These are phyloP conservation scores for Kluyveromyces marxianus DNA, from an alignment of 1,139 yeast genomes.

Conservation along the genomic window DNA sequence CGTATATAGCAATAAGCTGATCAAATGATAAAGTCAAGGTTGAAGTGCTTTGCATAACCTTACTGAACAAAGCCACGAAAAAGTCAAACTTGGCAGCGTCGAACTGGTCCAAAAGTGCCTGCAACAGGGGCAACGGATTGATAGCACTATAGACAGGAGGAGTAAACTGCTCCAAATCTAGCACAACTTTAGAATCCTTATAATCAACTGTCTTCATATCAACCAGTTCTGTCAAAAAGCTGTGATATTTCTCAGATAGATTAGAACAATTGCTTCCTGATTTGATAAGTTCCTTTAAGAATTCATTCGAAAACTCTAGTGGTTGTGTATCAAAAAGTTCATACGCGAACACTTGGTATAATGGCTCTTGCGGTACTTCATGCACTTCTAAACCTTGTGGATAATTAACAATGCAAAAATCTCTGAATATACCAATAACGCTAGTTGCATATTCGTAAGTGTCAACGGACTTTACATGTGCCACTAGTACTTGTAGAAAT, in stretches of 20 bases:
- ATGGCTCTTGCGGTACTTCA: conserved; percentile 7
- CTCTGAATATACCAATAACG: conserved; percentile 15
- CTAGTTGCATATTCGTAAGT: conserved; percentile 15
- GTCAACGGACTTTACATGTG: conserved; percentile 17
- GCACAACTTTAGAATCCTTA: conserved; percentile 15
- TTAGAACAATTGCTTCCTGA: conserved; percentile 12
- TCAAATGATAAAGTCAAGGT: conserved; percentile 7
- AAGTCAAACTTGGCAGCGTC: conserved; percentile 26
- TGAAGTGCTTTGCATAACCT: conserved; percentile 11
- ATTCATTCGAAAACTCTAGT: conserved; percentile 11
- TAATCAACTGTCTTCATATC: conserved; percentile 19
- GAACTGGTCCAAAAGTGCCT: conserved; percentile 16
- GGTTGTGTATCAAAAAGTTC: conserved; percentile 17
- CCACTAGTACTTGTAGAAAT: conserved; percentile 22
- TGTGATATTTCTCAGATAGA: conserved; percentile 11
- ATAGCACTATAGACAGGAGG: conserved; percentile 16
- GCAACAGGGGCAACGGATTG: conserved; percentile 13
- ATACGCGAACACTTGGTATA: conserved; percentile 12
- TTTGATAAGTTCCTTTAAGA: conserved; percentile 29
- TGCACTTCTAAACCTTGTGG: conserved; percentile 4
- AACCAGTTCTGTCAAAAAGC: conserved; percentile 25
- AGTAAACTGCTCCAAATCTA: conserved; percentile 12
- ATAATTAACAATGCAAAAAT: conserved; percentile 15
- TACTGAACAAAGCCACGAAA: conserved; percentile 22
- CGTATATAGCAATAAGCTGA: conserved; percentile 12